Conservation (phyloP, 1,284 basidiomycete species). For the Mycena citricolor region DNA sequence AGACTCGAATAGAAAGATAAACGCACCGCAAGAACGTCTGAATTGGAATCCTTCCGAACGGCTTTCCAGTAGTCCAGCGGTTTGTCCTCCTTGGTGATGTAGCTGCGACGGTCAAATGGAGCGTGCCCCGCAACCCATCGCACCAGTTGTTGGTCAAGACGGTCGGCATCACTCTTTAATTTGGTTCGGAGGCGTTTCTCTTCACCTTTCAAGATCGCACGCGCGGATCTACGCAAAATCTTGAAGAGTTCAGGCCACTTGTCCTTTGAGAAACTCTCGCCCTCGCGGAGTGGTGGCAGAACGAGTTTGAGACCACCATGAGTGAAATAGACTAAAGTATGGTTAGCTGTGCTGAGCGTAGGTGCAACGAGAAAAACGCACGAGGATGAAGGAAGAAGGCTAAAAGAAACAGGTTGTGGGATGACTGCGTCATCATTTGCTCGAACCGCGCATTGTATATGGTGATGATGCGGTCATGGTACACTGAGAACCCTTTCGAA, state of each 20-base stretch:
- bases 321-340: conserved; percentile 20
- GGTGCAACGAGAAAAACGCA: conserved; percentile 9
- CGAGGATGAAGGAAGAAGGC: conserved; percentile 29
- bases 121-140: conserved; percentile 25
- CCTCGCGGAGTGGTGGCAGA: conserved; percentile 23
- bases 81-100: conserved; percentile 16
- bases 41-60: conserved; percentile 25
- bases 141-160: conserved; percentile 19
- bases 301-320: conserved; percentile 24
- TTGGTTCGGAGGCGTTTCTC: not conserved
- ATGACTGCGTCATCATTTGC: conserved; percentile 32
- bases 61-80: conserved; percentile 26
- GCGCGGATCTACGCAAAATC: conserved; percentile 13
- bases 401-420: conserved; percentile 27
- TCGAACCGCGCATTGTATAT: conserved; percentile 27
- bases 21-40: conserved; percentile 23
- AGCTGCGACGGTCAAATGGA: conserved; percentile 20
- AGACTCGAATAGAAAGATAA: not conserved
- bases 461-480: conserved; percentile 12
- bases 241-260: conserved; percentile 22
- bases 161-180: conserved; percentile 7
- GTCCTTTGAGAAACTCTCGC: conserved; percentile 4
- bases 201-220: conserved; percentile 19
- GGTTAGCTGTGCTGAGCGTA: no score
- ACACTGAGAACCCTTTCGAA: conserved; percentile 1